Evolutionary conservation across 1,139 yeast genomes (phyloP), one percentile per base, ranked within the genome.

Genomic region (Spathaspora sp.): DNA sequence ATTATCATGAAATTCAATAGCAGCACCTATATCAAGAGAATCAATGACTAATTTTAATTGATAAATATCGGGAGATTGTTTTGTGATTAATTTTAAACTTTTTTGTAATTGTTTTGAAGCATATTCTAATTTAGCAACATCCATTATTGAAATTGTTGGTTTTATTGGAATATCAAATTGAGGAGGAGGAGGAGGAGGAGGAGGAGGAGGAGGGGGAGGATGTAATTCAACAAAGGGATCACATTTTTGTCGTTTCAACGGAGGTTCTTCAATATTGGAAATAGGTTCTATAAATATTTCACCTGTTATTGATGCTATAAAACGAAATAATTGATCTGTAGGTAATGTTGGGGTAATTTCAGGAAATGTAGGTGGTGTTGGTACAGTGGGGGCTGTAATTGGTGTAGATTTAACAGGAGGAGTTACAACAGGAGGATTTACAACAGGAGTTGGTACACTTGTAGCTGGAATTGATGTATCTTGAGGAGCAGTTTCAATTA

Each of bases 1-100:
- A 50, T 79, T 83, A 48, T 82, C 73, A 20, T 76, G 64, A 39
- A 86, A 59, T n/a, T 81, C 78, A 16, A 80, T 68, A 44, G 62
- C 62, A 15, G 77, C 70, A 16, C 74, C 64, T 10, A 69, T 58
- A 43, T 72, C 74, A 3, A 74, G 58, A 4, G 61, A 57, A 20
- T 55, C 47, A 5, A 67, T 48, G 16, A 73, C 58, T 13, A 54
- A 47, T 33, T 70, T 62, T 45, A 82, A 67, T 45, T 76, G 67
- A 38, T 70, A 63, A 6, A 68, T 52, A 47, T 76, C 74, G 0
- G 89, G 88, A 1, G 89, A 78, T 15, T 76, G 76, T 9, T 72
- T 68, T 4, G 84, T 49, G 10, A 88, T 74, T 5, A 75, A 65
- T 34, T 74, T 69, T 10, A 85, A 66, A 37, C 79, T 72, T 45